Conservation (phyloP, 768 basidiomycete genomes). For the Pulveroboletus sp. region DNA sequence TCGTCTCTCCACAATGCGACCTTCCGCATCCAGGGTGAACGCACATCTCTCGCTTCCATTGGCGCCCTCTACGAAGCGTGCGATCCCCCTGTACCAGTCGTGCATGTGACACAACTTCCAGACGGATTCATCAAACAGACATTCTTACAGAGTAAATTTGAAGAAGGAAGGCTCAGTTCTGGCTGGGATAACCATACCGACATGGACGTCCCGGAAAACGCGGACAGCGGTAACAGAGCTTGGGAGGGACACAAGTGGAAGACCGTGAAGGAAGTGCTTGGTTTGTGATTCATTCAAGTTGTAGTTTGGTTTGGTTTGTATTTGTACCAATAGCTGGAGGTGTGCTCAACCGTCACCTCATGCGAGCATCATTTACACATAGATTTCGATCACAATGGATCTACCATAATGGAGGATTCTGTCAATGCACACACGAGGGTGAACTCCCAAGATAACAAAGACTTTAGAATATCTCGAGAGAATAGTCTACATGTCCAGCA, state of each 20-base stretch:
- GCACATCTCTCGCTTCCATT: conserved; percentile 22
- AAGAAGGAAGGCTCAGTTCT: conserved; percentile 30
- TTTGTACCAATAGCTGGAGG: not conserved
- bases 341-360: conserved; percentile 1
- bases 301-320: not conserved
- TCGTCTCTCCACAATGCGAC: conserved; percentile 26
- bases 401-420: not conserved
- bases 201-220: conserved; percentile 30
- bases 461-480: too few relatives aligned
- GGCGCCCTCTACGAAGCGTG: conserved; percentile 27
- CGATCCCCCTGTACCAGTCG: conserved; percentile 18
- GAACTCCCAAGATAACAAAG: not conserved
- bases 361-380: not conserved
- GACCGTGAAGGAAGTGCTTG: conserved; percentile 27
- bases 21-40: conserved; percentile 38
- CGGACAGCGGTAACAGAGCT: conserved; percentile 28
- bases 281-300: conserved; percentile 18
- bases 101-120: conserved; percentile 25
- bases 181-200: conserved; percentile 33
- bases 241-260: conserved; percentile 36
- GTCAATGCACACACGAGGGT: not conserved
- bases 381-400: not conserved
- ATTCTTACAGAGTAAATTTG: conserved; percentile 28
- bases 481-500: conserved; percentile 14
- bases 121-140: conserved; percentile 30